Base-by-base conservation (phyloP, 805 yeast species). In the Hanseniaspora lachancei region DNA sequence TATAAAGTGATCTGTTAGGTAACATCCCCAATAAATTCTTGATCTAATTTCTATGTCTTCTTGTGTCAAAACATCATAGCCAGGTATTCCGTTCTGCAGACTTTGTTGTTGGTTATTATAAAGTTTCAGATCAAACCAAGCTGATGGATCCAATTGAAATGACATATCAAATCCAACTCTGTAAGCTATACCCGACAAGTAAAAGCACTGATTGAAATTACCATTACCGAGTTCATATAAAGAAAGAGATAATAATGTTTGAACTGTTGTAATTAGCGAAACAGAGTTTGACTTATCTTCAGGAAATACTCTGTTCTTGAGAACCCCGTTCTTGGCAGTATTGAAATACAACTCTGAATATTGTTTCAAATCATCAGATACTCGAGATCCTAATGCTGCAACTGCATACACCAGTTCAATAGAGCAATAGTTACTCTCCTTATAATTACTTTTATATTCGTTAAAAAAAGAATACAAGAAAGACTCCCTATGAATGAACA, bases 161-260 rank as follows among this genome's bases (percentile, higher is more conserved):
- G 85, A 85, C 61, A 81, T 68, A 63, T 80, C 82, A 60, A 74
- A 77, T 1, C 86, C 86, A 72, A 81, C 80, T 52, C 86, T 67
- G 60, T 80, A 74, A 9, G 83, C 85, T 52, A 75, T 72, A 3
- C 86, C 86, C 3, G 78, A 72, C 38, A 80, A 71, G 74, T 79
- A 75, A 85, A 85, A 81, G 6, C 82, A 82, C 48, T 77, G 71
- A 27, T 80, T 75, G 60, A 77, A 78, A 52, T 74, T 66, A 2
- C 84, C 84, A 60, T 74, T 76, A 56, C 82, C 80, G 40, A 81
- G 74, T 62, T 80, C 85, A 63, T 80, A 80, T 57, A 79, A 74
- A 5, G 84, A 81, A 16, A 81, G 65, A 23, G 81, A 68, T n/a
- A 80, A 66, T 55, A 77, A 74, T 32, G 82, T 75, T 63, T 81